Conservation (phyloP, 1,139 yeast genomes). For the Candida sanyaensis region DNA sequence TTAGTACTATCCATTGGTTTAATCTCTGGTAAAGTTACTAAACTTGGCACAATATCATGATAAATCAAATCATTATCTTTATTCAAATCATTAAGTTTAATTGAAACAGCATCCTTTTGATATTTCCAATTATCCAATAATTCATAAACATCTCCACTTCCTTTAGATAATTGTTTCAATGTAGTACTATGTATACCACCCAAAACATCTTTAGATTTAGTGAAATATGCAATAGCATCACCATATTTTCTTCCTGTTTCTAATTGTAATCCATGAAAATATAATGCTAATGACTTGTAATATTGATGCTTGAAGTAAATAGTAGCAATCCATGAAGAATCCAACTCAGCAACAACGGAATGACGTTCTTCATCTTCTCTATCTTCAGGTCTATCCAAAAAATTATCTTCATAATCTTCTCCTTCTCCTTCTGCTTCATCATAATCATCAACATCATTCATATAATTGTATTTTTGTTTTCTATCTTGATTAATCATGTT, state of each 20-base stretch:
- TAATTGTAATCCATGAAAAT: constrained; percentile 52
- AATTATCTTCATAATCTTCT: constrained; percentile 18
- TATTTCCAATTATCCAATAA: constrained; percentile 44
- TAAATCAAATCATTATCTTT: constrained; percentile 91
- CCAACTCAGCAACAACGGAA: constrained; percentile 47
- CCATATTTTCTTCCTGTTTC: constrained; percentile 65
- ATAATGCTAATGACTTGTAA: constrained; percentile 46
- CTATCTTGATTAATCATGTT: constrained; percentile 15
- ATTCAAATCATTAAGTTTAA: constrained; percentile 50
- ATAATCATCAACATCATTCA: constrained; percentile 21
- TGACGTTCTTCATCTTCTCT: constrained; percentile 17
- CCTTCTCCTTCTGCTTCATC: constrained; percentile 19
- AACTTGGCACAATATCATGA: constrained; percentile 71
- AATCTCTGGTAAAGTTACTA: constrained; percentile 56
- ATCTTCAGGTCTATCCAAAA: constrained; percentile 19
- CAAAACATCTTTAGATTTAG: constrained; percentile 47
- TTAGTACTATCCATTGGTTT: constrained; percentile 80
- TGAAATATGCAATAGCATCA: constrained; percentile 70
- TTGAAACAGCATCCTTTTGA: constrained; percentile 46
- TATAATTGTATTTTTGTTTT: constrained; percentile 12
- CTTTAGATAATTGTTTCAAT: constrained; percentile 30
- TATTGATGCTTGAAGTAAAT: constrained; percentile 51
- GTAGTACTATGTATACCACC: constrained; percentile 27
- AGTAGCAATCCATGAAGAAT: constrained; percentile 45
- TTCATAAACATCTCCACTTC: constrained; percentile 33